Percentiles rank a stretch among this genome's conserved stretches.
Evolutionary conservation across 306 rosid species (phyloP).

Genomic region (Sicyos edulis): DNA sequence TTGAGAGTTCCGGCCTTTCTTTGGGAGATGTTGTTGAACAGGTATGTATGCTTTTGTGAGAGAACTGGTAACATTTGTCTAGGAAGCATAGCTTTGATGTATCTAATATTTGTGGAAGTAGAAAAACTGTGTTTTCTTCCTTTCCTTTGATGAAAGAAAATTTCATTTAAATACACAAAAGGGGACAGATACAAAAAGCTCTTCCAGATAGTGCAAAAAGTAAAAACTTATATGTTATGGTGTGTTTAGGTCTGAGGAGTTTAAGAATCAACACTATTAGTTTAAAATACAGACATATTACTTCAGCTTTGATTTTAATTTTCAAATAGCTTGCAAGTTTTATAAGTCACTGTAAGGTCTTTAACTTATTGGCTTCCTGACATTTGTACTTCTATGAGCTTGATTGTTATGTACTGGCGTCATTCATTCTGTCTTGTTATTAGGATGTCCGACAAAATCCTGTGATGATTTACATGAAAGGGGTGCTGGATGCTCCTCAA

Average conservation of each 20-base stretch:
- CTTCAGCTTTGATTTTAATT: not conserved
- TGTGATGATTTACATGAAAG: conserved; percentile 80
- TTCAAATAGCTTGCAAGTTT: not conserved
- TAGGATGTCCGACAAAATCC: conserved; percentile 79
- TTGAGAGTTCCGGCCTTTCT: conserved; percentile 41
- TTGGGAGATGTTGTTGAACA: conserved; percentile 62
- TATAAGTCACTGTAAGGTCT: not conserved
- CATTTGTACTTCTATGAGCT: not conserved
- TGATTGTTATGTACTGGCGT: not conserved
- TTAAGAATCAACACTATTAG: not conserved
- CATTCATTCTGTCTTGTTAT: conserved; percentile 16
- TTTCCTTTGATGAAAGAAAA: not conserved
- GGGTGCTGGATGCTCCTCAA: conserved; percentile 65
- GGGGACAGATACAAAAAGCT: not conserved
- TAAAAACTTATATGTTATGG: not conserved
- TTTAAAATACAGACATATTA: not conserved
- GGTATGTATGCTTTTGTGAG: conserved; percentile 39
- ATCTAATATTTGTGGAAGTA: not conserved
- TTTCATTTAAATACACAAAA: not conserved
- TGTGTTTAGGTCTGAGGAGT: not conserved
- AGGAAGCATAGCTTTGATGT: conserved; percentile 6
- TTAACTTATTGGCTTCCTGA: not conserved
- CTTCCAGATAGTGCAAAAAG: not conserved
- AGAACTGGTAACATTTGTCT: conserved; percentile 9
- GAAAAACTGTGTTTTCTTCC: not conserved